phyloP scores from a whole-genome alignment of 2,329 filamentous ascomycete genomes.

The Aspergillus thermomutatus region DNA sequence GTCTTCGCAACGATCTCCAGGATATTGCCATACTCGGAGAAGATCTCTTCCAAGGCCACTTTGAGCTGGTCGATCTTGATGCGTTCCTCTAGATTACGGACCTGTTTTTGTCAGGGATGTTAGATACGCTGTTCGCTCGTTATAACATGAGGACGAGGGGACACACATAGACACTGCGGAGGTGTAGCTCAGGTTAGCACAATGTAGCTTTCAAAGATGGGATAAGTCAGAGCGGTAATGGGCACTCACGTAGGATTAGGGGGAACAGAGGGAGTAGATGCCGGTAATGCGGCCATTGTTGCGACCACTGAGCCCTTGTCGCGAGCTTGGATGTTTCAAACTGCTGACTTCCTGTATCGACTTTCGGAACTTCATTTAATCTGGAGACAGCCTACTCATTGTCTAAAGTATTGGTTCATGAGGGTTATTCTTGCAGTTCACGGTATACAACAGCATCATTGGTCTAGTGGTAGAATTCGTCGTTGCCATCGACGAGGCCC shows the following conservation, averaged over 20 bases:
- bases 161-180: conserved; percentile 41
- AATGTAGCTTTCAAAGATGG: not conserved
- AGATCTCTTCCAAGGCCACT: conserved; percentile 70
- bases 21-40: conserved; percentile 82
- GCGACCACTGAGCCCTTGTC: conserved; percentile 22
- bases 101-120: conserved; percentile 30
- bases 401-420: no score
- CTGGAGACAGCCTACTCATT: not conserved
- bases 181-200: conserved; percentile 14
- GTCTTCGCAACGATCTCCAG: conserved; percentile 84
- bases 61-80: conserved; percentile 77
- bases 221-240: not conserved
- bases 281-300: conserved; percentile 37
- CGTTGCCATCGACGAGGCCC: conserved; percentile 47
- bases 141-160: conserved; percentile 8
- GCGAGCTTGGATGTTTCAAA: conserved; percentile 9
- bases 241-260: conserved; percentile 41
- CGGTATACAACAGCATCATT: conserved; percentile 32
- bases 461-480: conserved; percentile 47
- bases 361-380: not conserved
- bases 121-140: conserved; percentile 7
- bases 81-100: conserved; percentile 86
- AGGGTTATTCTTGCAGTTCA: fast-evolving
- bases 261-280: conserved; percentile 26
- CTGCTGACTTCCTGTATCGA: not conserved